Percentiles rank a stretch among this genome's conserved stretches.
Conservation (phyloP, 805 yeast species). For the Cyberlindnera mycetangii region DNA sequence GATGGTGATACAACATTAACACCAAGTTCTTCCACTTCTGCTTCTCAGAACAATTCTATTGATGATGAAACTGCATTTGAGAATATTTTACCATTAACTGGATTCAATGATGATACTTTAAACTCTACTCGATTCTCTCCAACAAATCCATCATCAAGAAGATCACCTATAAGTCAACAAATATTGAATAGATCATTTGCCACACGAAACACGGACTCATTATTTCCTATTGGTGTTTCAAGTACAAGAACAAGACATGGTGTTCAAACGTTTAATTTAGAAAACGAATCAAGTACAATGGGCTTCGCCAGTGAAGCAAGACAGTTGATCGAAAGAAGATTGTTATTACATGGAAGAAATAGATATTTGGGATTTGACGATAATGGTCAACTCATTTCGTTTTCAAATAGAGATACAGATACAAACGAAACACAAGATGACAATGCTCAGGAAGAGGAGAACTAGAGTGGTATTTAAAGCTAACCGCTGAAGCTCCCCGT, state of each 20-base stretch:
- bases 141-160: background rate
- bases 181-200: background rate
- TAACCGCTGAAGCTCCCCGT: no score
- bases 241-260: constrained; percentile 25
- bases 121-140: background rate
- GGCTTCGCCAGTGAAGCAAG: constrained; percentile 4
- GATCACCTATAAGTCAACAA: background rate
- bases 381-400: constrained; percentile 6
- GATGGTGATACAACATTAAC: no score
- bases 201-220: constrained; percentile 6
- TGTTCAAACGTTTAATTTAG: constrained; percentile 22
- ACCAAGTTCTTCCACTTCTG: no score
- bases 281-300: constrained; percentile 5
- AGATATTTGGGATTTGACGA: constrained; percentile 6
- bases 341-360: constrained; percentile 1
- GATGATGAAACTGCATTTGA: constrained; percentile 2
- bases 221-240: constrained; percentile 22
- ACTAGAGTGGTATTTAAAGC: no score
- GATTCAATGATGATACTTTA: background rate
- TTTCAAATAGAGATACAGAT: background rate
- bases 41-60: background rate
- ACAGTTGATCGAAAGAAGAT: constrained; percentile 8
- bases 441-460: background rate
- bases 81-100: constrained; percentile 5
- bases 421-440: background rate